These are phyloP conservation scores for Amaranthus hypochondriacus DNA, from an alignment of 148 eudicot genomes.

Conservation along the genomic window DNA sequence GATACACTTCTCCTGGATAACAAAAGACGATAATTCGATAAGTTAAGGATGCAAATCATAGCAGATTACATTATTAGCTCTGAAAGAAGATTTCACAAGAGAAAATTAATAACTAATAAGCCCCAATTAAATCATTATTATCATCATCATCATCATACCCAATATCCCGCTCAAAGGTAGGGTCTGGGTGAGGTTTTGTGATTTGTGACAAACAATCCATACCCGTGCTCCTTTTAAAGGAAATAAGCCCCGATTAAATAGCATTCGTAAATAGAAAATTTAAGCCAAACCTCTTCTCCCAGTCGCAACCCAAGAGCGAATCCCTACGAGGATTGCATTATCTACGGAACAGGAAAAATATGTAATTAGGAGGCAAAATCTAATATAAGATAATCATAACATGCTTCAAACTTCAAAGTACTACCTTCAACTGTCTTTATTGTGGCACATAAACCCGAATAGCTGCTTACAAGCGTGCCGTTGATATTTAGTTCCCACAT, in stretches of 20 bases:
- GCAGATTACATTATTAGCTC: background rate
- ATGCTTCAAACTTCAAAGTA: background rate
- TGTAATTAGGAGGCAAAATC: background rate
- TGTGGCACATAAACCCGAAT: constrained; percentile 77
- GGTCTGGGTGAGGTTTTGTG: background rate
- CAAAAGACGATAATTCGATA: background rate
- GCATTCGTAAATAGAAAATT: background rate
- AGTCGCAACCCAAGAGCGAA: constrained; percentile 82
- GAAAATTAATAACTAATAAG: background rate
- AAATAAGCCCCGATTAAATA: too few species aligned
- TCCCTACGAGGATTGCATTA: constrained; percentile 35
- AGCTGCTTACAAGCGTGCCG: constrained; percentile 70
- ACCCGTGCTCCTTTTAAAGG: too few species aligned
- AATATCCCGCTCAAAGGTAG: background rate
- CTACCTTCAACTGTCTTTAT: constrained; percentile 54
- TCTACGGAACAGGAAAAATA: constrained; percentile 36
- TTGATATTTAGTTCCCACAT: constrained; percentile 66
- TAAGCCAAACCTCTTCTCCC: constrained; percentile 63
- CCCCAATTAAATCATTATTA: too few species aligned
- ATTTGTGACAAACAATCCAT: background rate
- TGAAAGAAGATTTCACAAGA: background rate
- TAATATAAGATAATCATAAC: background rate
- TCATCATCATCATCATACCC: background rate
- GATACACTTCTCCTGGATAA: constrained; percentile 62
- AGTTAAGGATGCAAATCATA: background rate